Evolutionary conservation across 2,329 filamentous ascomycete genomes (phyloP).

Genomic region (Lithohypha guttulata): DNA sequence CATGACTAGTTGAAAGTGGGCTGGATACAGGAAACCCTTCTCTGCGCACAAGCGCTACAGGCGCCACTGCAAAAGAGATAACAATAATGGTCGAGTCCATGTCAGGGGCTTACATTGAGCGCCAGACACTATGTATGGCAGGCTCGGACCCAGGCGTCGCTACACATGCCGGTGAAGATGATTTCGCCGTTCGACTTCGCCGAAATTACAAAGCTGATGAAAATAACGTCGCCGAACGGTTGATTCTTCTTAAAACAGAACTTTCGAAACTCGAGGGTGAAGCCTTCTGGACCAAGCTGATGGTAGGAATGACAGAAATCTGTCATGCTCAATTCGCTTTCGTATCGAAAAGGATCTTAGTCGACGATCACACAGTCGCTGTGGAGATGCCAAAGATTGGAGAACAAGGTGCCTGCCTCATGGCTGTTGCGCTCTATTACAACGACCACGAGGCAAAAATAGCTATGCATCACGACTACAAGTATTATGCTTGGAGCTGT

Average conservation of each 20-base stretch:
- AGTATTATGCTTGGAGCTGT: conserved; percentile 54
- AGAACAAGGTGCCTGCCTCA: conserved; percentile 50
- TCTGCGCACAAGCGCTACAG: conserved; percentile 1
- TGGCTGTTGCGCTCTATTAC: conserved; percentile 57
- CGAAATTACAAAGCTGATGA: conserved; percentile 39
- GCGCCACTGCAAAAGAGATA: conserved; percentile 1
- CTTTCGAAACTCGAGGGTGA: conserved; percentile 45
- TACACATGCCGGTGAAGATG: conserved; percentile 33
- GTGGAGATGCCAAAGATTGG: conserved; percentile 52
- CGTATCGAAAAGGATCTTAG: conserved; percentile 53
- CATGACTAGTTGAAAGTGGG: too few species aligned
- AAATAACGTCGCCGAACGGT: conserved; percentile 49
- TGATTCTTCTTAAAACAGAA: conserved; percentile 48
- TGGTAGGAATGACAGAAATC: conserved; percentile 54
- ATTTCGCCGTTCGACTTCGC: conserved; percentile 31
- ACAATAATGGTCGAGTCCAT: conserved; percentile 1
- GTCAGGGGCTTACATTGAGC: conserved; percentile 22
- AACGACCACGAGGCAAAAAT: conserved; percentile 47
- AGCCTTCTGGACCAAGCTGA: conserved; percentile 53
- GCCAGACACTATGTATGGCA: conserved; percentile 34
- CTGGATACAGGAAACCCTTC: too few species aligned
- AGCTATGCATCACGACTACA: conserved; percentile 48
- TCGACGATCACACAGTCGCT: conserved; percentile 47
- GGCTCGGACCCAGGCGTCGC: conserved; percentile 32
- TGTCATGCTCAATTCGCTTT: conserved; percentile 57